Evolutionary conservation across 2,329 filamentous ascomycete species (phyloP).

Genomic region (Fusarium ramigenum): DNA sequence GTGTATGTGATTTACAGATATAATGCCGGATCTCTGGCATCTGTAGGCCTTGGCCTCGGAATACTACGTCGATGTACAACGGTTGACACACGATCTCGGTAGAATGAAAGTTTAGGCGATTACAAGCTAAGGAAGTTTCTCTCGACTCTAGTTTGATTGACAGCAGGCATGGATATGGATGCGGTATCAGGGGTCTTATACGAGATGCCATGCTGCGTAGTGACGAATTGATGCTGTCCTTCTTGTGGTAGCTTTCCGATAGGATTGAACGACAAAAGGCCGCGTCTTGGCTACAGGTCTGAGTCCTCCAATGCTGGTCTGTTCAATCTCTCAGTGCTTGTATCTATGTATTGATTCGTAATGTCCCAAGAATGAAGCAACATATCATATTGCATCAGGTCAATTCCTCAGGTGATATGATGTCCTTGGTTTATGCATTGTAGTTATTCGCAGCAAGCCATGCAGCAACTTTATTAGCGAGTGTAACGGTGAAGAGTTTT

Average conservation of each 20-base stretch:
- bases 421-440: not conserved
- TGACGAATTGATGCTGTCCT: not conserved
- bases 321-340: not conserved
- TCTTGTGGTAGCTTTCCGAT: not conserved
- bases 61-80: conserved; percentile 11
- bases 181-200: conserved; percentile 14
- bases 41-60: not conserved
- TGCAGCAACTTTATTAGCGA: not conserved
- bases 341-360: not conserved
- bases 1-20: not conserved
- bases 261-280: not conserved
- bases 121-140: not conserved
- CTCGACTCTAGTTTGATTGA: not conserved
- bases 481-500: not conserved
- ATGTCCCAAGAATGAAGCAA: not conserved
- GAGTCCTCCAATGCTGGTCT: not conserved
- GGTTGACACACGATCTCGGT: not conserved
- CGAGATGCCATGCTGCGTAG: not conserved
- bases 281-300: not conserved
- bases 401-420: not conserved
- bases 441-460: not conserved
- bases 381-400: not conserved
- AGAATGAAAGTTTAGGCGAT: not conserved
- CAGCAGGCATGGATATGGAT: not conserved
- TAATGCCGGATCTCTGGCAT: not conserved